Base-by-base conservation (phyloP, 148 eudicot genomes). In the Cornus controversa region DNA sequence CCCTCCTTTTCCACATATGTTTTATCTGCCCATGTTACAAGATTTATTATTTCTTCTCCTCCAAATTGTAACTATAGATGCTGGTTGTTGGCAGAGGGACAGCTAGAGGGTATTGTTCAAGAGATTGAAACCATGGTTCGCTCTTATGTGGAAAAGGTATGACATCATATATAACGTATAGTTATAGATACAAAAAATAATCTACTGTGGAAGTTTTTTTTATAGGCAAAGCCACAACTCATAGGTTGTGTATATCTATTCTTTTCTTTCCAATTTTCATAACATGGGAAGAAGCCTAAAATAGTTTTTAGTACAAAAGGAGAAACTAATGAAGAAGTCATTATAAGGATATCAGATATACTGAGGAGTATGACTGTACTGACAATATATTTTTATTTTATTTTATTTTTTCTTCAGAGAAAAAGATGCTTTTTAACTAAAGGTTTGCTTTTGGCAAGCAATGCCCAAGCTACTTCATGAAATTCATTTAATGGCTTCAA, bases 121-220 rank as follows among this genome's bases (percentile, higher is more conserved):
- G 98, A 94, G 47, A 94, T 94, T 76, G 98, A 92, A 76, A 81
- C 79, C 65, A 83, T 90, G 88, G 97, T 94, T 72, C 91, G 93
- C 31, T 84, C 91, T 20, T 94, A 87, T 79, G 87, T 88, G 64
- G 91, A 89, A 81, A 94, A 94, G 98, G 98, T 94, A 86, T 40
- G 2, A 26, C 28, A 15, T 40, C 37, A 9, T 67, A 6, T 71
- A 8, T 53, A 58, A 42, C 60, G 7, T 26, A 31, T 25, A 54
- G 40, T 10, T 68, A 25, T 23, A 25, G 18, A 63, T 60, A 20
- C 20, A 31, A 31, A 23, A 60, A 60, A 60, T 20, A n/a, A 1
- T 60, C 2, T 6, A n/a, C 24, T 15, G 27, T 71, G 23, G 54
- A 62, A 36, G 34, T 34, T 36, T 23, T 31, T 29, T 20, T 31